phyloP scores from a whole-genome alignment of 2,329 filamentous ascomycete genomes.

The Ramularia collo-cygni region DNA sequence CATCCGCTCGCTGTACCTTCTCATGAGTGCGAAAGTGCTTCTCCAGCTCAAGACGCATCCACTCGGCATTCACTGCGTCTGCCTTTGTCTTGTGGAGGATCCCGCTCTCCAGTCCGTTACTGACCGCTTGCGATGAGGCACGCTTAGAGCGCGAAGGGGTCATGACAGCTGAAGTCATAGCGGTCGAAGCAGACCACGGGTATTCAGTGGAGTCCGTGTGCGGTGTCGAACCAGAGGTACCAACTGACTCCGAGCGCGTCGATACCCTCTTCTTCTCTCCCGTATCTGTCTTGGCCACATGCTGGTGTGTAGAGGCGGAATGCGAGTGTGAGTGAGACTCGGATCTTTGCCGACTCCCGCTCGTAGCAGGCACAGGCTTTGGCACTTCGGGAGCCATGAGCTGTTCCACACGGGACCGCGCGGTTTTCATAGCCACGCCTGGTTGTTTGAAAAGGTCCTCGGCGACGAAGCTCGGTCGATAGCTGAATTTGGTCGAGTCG shows the following conservation, averaged over 20 bases:
- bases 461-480: constrained; percentile 12
- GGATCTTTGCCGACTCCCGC: constrained; percentile 15
- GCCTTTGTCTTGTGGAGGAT: constrained; percentile 27
- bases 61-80: constrained; percentile 34
- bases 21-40: constrained; percentile 28
- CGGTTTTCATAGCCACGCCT: constrained; percentile 7
- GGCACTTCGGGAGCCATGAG: constrained; percentile 20
- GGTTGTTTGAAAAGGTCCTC: constrained; percentile 21
- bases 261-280: constrained; percentile 24
- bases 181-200: constrained; percentile 35
- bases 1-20: constrained; percentile 9
- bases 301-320: constrained; percentile 13
- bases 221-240: constrained; percentile 34
- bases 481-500: constrained; percentile 15
- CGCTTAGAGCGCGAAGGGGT: constrained; percentile 38
- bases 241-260: constrained; percentile 21
- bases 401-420: constrained; percentile 23
- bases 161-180: constrained; percentile 35
- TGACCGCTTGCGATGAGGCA: constrained; percentile 31
- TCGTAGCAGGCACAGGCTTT: constrained; percentile 2
- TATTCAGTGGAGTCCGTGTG: constrained; percentile 37
- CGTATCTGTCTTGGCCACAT: constrained; percentile 20
- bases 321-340: constrained; percentile 16
- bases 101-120: constrained; percentile 18
- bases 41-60: constrained; percentile 40